A percentile compares a stretch with the other conserved stretches of the same genome.
Conservation (phyloP, 2,329 filamentous ascomycete genomes). For the Karstenula rhodostoma region DNA sequence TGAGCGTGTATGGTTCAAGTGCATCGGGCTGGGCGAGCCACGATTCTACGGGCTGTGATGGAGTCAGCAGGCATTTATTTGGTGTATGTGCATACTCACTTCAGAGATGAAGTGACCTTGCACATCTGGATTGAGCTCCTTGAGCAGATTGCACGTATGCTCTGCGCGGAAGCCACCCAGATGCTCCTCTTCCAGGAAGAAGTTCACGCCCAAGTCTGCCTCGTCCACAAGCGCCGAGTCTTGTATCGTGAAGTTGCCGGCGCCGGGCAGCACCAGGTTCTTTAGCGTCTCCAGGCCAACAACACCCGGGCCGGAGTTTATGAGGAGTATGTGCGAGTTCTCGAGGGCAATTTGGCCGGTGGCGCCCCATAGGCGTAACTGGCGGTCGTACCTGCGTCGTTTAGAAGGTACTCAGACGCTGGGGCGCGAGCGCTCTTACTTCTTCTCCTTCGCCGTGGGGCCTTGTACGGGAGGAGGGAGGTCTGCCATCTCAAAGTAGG, state of each 20-base stretch:
- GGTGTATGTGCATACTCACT: conserved; percentile 48
- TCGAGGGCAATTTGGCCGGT: conserved; percentile 90
- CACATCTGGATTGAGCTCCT: conserved; percentile 93
- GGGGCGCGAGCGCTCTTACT: conserved; percentile 39
- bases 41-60: conserved; percentile 52
- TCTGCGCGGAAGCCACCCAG: conserved; percentile 81
- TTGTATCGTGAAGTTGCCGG: conserved; percentile 90
- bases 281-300: conserved; percentile 92
- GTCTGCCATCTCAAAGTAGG: conserved; percentile 38
- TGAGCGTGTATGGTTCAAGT: conserved; percentile 63
- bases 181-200: conserved; percentile 85
- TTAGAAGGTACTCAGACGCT: conserved; percentile 33
- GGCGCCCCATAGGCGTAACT: conserved; percentile 94
- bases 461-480: conserved; percentile 52
- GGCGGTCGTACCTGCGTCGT: conserved; percentile 80
- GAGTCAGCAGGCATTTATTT: conserved; percentile 18
- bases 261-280: conserved; percentile 92
- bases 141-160: conserved; percentile 76
- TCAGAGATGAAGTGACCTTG: conserved; percentile 73
- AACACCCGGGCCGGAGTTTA: conserved; percentile 87
- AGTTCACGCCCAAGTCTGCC: conserved; percentile 91
- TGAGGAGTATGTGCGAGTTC: conserved; percentile 85
- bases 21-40: conserved; percentile 53
- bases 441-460: conserved; percentile 60
- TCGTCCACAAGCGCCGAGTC: conserved; percentile 81